phyloP scores from a whole-genome alignment of 495 filamentous ascomycete species.

The Penicillium cosmopolitanum region DNA sequence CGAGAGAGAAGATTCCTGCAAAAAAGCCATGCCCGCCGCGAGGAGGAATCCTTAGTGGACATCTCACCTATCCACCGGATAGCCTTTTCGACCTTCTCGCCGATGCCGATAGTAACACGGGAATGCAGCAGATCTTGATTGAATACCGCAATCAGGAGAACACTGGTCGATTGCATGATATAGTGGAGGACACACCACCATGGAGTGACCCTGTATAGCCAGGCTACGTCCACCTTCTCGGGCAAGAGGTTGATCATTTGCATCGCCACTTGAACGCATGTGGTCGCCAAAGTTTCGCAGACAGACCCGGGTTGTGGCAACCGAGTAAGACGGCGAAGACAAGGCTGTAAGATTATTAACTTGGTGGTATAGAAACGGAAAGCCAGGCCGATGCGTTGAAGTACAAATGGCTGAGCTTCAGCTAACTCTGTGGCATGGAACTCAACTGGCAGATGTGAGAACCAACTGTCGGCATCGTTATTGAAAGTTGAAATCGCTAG shows the following conservation, averaged over 20 bases:
- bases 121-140: slow-evolving; percentile 25
- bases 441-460: slow-evolving; percentile 23
- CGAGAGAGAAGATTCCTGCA: slow-evolving; percentile 27
- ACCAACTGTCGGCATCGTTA: slow-evolving; percentile 27
- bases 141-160: slow-evolving; percentile 55
- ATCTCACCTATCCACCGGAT: slow-evolving; percentile 42
- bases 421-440: slow-evolving; percentile 37
- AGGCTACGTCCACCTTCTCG: slow-evolving; percentile 19
- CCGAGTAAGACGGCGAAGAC: slow-evolving; percentile 53
- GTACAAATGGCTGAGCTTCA: slow-evolving; percentile 24
- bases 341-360: slow-evolving; percentile 62
- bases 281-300: slow-evolving; percentile 49
- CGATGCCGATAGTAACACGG: too few relatives aligned
- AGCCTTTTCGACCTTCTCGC: too few relatives aligned
- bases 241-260: slow-evolving; percentile 38
- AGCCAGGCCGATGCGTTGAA: slow-evolving; percentile 40
- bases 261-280: slow-evolving; percentile 55
- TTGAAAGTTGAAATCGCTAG: slow-evolving; percentile 22
- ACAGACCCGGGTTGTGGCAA: slow-evolving; percentile 15
- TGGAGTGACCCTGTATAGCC: slow-evolving; percentile 50
- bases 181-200: slow-evolving; percentile 67
- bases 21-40: slow-evolving; percentile 46
- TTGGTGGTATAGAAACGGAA: slow-evolving; percentile 59
- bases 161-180: slow-evolving; percentile 59
- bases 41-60: slow-evolving; percentile 46